Base-by-base conservation (phyloP, 345 rosid species). In the Populus alba region DNA sequence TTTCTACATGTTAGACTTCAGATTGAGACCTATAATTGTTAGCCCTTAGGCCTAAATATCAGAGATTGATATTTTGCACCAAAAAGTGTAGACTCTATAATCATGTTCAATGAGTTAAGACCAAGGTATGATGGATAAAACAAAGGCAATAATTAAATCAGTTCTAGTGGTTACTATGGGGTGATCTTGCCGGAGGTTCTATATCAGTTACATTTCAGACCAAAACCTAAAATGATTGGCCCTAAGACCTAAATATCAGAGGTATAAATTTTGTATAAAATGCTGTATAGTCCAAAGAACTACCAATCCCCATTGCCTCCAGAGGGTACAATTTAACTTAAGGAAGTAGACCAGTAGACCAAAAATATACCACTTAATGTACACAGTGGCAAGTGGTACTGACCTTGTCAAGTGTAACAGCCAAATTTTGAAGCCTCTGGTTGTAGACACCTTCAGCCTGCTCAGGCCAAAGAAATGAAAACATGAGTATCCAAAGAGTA, bases 361-460 rank as follows among this genome's bases (percentile, higher is more conserved):
- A 4, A 47, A 47, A 47, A 47, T 47, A 47, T 3, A 15, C 13
- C 45, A 18, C 23, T 23, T 15, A 57, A 53, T 11, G 49, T 4
- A 10, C 15, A 68, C 17, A 43, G 75, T 51, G 51, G 70, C 74
- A 68, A 76, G 55, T 70, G 67, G 51, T 35, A 83, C 68, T 79
- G 81, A 97, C 99, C 98, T 97, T 97, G 88, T 97, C 99, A 81
- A 97, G 97, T 77, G 98, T 97, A 65, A 92, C 87, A 45, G 99
- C 99, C 90, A 97, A 81, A 88, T 97, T 97, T 85, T 97, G 99
- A 83, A 97, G 97, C 88, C 99, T 91, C 92, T 97, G 99, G 84
- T 97, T 97, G 86, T 92, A 94, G 76, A 97, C 99, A 76, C 99
- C 99, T 89, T 97, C 99, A 71, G 99, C 99, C 99, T 97, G 89